Evolutionary conservation across 2,329 filamentous ascomycete species (phyloP).

Genomic region (Emmonsiellopsis sp.): DNA sequence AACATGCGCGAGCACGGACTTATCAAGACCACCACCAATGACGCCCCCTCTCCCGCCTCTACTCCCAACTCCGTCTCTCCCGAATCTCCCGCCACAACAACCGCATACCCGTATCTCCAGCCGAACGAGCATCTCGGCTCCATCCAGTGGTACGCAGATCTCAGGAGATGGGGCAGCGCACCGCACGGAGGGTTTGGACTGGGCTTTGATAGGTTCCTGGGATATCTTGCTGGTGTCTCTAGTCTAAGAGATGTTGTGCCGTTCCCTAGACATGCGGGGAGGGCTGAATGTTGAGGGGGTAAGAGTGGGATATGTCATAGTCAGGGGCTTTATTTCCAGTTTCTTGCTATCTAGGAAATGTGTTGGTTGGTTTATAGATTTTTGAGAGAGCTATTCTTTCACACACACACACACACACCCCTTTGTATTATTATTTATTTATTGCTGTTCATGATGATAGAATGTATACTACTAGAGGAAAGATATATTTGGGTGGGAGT

Average conservation of each 20-base stretch:
- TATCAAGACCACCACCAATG: constrained; percentile 22
- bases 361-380: too few species aligned
- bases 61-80: constrained; percentile 9
- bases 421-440: too few species aligned
- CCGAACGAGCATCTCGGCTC: constrained; percentile 35
- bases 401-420: too few species aligned
- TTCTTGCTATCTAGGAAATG: too few species aligned
- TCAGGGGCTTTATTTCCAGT: too few species aligned
- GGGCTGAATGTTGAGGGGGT: constrained; percentile 37
- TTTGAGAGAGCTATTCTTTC: too few species aligned
- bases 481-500: too few species aligned
- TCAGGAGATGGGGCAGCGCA: constrained; percentile 82
- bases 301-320: too few species aligned
- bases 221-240: constrained; percentile 70
- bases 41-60: constrained; percentile 3
- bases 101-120: constrained; percentile 26
- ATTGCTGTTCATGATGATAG: too few species aligned
- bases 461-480: too few species aligned
- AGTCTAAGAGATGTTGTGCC: constrained; percentile 79
- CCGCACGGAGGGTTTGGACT: constrained; percentile 87
- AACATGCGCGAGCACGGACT: constrained; percentile 65
- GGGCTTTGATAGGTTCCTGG: constrained; percentile 77
- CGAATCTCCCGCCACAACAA: constrained; percentile 5
- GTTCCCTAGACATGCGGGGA: constrained; percentile 63
- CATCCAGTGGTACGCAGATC: constrained; percentile 78